phyloP scores from a whole-genome alignment of 345 rosid genomes.

The Cardamine chenopodiifolia region DNA sequence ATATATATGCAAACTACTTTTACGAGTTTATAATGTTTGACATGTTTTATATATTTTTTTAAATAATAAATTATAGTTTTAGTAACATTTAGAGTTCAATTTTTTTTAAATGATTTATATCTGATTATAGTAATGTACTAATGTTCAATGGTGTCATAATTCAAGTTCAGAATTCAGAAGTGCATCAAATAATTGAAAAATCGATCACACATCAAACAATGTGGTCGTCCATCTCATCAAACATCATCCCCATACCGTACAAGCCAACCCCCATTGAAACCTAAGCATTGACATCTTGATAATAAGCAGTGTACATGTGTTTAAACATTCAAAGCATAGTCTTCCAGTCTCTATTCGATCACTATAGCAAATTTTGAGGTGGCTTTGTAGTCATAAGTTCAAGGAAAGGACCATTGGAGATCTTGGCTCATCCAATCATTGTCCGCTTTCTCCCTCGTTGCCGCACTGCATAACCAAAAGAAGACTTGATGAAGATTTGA shows the following conservation, averaged over 20 bases:
- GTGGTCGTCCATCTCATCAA: neutral
- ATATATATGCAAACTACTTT: neutral
- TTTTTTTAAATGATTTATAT: neutral
- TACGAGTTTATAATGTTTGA: neutral
- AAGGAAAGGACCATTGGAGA: neutral
- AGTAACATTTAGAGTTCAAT: no score
- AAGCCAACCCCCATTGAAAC: neutral
- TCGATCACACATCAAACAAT: neutral
- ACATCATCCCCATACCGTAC: neutral
- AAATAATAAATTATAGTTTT: no score
- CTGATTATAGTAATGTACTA: neutral
- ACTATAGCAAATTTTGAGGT: neutral
- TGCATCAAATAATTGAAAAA: neutral
- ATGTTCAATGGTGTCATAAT: neutral
- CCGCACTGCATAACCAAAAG: conserved; percentile 54
- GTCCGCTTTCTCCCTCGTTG: conserved; percentile 95
- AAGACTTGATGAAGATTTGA: conserved; percentile 6
- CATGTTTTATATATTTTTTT: no score
- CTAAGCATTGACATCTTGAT: no score
- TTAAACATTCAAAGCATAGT: neutral
- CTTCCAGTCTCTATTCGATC: neutral
- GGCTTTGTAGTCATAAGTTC: neutral
- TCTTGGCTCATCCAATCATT: conserved; percentile 73
- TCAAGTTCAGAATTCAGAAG: neutral
- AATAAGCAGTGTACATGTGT: neutral